These are phyloP conservation scores for Platismatia glauca DNA, from an alignment of 495 filamentous ascomycete genomes.

Conservation along the genomic window DNA sequence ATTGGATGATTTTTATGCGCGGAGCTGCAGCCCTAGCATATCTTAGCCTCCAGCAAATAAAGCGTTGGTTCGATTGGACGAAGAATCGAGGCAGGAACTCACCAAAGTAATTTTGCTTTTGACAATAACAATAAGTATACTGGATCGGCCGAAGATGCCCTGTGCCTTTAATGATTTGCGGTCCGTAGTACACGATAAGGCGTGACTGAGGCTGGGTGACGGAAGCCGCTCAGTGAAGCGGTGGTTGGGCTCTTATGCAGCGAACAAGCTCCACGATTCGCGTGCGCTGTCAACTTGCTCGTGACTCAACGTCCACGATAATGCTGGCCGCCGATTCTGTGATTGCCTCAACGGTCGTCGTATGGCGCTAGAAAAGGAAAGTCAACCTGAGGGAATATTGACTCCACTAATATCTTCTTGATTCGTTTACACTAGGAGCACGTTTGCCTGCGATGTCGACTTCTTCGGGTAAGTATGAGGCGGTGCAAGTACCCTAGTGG, in stretches of 20 bases:
- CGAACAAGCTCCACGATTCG: slow-evolving; percentile 12
- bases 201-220: neutral
- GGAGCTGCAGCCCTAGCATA: slow-evolving; percentile 24
- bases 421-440: neutral
- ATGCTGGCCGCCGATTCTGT: slow-evolving; percentile 5
- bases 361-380: slow-evolving; percentile 12
- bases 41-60: slow-evolving; percentile 22
- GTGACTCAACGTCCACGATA: slow-evolving; percentile 9
- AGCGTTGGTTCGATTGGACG: slow-evolving; percentile 16
- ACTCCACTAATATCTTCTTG: slow-evolving; percentile 8
- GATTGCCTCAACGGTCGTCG: neutral
- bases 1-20: slow-evolving; percentile 25
- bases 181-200: slow-evolving; percentile 4
- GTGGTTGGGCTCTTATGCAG: slow-evolving; percentile 27
- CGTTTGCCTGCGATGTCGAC: neutral
- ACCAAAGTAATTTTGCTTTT: slow-evolving; percentile 11
- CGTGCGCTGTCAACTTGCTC: slow-evolving; percentile 24
- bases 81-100: slow-evolving; percentile 8
- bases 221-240: slow-evolving; percentile 15
- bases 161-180: slow-evolving; percentile 11
- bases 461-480: slow-evolving; percentile 7
- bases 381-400: slow-evolving; percentile 8
- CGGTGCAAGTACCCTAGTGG: slow-evolving; percentile 8
- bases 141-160: slow-evolving; percentile 5
- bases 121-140: slow-evolving; percentile 8